Conservation (phyloP, 1,284 basidiomycete genomes). For the Xanthoconium separans region DNA sequence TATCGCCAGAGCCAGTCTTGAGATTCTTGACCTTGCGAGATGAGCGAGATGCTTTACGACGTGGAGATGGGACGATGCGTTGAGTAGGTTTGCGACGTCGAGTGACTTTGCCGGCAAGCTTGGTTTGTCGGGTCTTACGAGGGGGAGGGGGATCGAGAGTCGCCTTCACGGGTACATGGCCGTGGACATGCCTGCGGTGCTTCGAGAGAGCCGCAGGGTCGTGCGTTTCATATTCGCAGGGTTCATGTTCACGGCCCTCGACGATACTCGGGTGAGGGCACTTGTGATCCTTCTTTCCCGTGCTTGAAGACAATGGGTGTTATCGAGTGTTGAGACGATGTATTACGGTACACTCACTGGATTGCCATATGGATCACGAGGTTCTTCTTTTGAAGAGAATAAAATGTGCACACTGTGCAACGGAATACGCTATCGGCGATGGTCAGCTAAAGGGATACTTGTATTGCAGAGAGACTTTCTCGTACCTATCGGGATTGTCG, state of each 20-base stretch:
- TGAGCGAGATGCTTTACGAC: not conserved
- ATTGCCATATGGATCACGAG: constrained; percentile 20
- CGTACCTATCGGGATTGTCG: constrained; percentile 15
- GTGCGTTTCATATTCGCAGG: constrained; percentile 22
- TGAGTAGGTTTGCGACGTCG: not conserved
- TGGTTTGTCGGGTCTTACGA: not conserved
- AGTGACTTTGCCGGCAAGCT: not conserved
- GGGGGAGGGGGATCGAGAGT: not conserved
- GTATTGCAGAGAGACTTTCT: not conserved
- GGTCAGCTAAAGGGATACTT: not conserved
- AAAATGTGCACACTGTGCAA: constrained; percentile 24
- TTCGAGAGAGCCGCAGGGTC: constrained; percentile 32
- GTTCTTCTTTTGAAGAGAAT: constrained; percentile 25
- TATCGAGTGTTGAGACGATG: too few species aligned
- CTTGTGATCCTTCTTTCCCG: constrained; percentile 21
- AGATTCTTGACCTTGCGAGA: not conserved
- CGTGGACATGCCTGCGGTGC: constrained; percentile 28
- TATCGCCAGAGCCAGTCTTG: not conserved
- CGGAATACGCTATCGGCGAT: constrained; percentile 13
- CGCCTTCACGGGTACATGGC: constrained; percentile 19
- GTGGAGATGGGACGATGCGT: not conserved
- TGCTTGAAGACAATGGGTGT: constrained; percentile 11
- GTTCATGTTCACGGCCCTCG: not conserved
- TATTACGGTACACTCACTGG: constrained; percentile 18
- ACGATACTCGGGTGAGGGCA: constrained; percentile 21